Base-by-base conservation (phyloP, 2,329 filamentous ascomycete genomes). In the Cercospora sojina region DNA sequence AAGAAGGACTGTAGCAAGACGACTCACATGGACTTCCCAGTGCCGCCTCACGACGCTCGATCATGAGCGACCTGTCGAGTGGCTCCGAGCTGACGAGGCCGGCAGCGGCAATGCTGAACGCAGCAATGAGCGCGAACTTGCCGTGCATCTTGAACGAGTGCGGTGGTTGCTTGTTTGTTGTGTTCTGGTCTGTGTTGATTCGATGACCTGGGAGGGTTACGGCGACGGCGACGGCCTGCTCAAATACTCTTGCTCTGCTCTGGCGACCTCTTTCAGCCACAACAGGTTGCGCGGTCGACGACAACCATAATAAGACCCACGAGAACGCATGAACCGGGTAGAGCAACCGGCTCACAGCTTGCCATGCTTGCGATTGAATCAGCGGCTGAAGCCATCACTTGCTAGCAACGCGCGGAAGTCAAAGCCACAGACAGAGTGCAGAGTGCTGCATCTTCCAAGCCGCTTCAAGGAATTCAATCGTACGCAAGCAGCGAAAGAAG, bases 41-140 rank as follows among this genome's bases (percentile, higher is more conserved):
- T 13, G 35, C 35, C n/a, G 38, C 58, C 20, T 29, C 35, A 38
- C 58, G 58, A 29, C 38, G 58, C 38, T 60, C 58, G 13, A 49
- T 27, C 38, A 43, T 49, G 16, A 60, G 58, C 7, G 58, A 43
- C n/a, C 38, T 60, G 58, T 60, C 58, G 12, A 60, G 35, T 16
- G 58, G 38, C 35, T 60, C 58, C 5, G 35, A 27, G 35, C 38
- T 47, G 35, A 43, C 58, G n/a, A 60, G 35, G 58, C 58, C 58
- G 27, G 58, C 58, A 27, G 58, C 58, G 20, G 58, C 58, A 38
- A 60, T 43, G 58, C 58, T 60, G 31, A 60, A 43, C n/a, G 58
- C 58, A 27, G 58, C 38, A 38, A 60, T 25, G 35, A 60, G 58
- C 6, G 58, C 58, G 32, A 60, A 43, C 27, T 60, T 60, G 58